Evolutionary conservation across 305 asterid species (phyloP).

Genomic region (Fraxinus paxiana): DNA sequence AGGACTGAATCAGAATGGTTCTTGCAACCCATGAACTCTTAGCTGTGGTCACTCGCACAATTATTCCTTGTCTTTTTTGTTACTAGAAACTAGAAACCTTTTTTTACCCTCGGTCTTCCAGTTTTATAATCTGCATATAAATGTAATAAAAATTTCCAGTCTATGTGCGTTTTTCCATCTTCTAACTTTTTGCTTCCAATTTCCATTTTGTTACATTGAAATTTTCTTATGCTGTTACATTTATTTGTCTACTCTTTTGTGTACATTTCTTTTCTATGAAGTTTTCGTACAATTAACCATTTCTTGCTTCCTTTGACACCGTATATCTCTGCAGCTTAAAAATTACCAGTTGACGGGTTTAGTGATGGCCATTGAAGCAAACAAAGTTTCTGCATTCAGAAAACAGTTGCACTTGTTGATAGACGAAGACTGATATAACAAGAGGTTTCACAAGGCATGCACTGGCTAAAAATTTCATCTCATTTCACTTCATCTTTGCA

Average conservation of each 20-base stretch:
- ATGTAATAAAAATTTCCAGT: neutral
- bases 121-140: neutral
- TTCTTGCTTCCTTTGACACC: constrained; percentile 10
- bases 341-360: constrained; percentile 61
- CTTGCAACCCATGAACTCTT: neutral
- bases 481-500: constrained; percentile 2
- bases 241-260: neutral
- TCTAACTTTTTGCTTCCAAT: neutral
- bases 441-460: constrained; percentile 26
- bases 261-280: no score
- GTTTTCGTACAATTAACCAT: neutral
- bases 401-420: constrained; percentile 55
- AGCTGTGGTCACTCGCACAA: neutral
- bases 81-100: neutral
- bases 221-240: neutral
- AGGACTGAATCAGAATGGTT: neutral
- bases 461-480: neutral
- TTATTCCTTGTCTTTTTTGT: neutral
- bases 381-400: constrained; percentile 49
- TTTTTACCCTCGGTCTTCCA: neutral
- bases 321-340: constrained; percentile 51
- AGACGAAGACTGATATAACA: constrained; percentile 33
- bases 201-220: neutral
- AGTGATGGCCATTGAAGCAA: constrained; percentile 75
- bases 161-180: neutral